Percentiles rank a stretch among this genome's conserved stretches.
These are phyloP conservation scores for Protomyces pachydermus DNA, from an alignment of 1,139 yeast species.

Conservation along the genomic window DNA sequence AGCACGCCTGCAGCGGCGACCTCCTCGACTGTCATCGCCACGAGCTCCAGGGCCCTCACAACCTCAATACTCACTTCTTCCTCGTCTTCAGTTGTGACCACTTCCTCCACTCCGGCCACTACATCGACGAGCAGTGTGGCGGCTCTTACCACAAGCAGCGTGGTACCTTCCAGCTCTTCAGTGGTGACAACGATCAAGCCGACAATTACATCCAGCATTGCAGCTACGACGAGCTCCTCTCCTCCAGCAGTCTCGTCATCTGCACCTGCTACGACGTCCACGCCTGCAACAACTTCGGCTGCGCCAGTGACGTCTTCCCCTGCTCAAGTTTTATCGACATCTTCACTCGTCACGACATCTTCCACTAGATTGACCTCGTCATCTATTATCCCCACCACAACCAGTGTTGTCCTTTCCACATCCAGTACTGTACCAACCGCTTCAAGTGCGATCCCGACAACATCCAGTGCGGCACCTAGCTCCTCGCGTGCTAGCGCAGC, in stretches of 20 bases:
- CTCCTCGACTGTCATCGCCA: background rate
- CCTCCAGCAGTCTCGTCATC: background rate
- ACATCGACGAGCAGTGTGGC: background rate
- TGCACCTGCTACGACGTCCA: background rate
- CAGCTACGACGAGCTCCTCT: background rate
- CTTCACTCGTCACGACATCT: too few relatives aligned
- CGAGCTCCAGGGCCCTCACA: background rate
- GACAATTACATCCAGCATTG: background rate
- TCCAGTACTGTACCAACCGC: background rate
- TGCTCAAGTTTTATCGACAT: too few relatives aligned
- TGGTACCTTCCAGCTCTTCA: background rate
- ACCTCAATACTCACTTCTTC: background rate
- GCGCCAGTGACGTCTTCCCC: too few relatives aligned
- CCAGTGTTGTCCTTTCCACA: background rate
- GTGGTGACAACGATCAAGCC: background rate
- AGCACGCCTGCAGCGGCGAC: background rate
- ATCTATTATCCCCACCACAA: background rate
- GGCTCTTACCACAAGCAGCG: background rate
- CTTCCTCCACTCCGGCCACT: background rate
- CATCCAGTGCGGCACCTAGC: background rate
- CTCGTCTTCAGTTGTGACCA: background rate
- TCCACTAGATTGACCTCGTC: too few relatives aligned
- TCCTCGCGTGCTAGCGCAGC: background rate
- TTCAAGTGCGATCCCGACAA: background rate
- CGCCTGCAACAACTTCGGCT: background rate